phyloP scores from a whole-genome alignment of 176 grass and related monocot genomes.

The Lolium multiflorum region DNA sequence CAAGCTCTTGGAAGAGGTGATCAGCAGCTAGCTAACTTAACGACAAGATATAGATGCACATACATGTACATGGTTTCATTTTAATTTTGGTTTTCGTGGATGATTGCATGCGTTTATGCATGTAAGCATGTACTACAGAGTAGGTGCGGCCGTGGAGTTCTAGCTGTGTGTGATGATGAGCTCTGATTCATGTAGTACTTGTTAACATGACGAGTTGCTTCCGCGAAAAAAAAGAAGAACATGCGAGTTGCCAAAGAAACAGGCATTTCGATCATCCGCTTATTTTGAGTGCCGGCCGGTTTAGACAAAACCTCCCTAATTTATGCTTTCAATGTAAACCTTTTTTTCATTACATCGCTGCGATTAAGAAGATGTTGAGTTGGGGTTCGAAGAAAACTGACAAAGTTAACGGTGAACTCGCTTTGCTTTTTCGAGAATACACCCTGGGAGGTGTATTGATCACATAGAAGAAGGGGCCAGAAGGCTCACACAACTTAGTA shows the following conservation, averaged over 20 bases:
- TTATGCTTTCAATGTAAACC: too few relatives aligned
- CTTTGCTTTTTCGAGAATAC: too few relatives aligned
- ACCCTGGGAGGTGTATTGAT: too few relatives aligned
- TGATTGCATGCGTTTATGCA: not conserved
- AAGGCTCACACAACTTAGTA: too few relatives aligned
- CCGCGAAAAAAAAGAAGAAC: too few relatives aligned
- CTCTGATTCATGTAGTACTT: not conserved
- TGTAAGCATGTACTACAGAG: not conserved
- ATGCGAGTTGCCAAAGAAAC: not conserved
- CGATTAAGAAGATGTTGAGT: too few relatives aligned
- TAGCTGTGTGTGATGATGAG: conserved; percentile 14
- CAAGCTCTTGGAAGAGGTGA: conserved; percentile 96
- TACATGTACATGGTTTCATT: not conserved
- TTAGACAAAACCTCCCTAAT: not conserved
- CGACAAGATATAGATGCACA: not conserved
- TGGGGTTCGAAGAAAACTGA: too few relatives aligned
- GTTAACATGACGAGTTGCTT: conserved; percentile 26
- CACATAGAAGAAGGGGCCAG: too few relatives aligned
- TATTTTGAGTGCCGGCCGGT: not conserved
- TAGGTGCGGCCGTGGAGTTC: not conserved
- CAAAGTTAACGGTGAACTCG: too few relatives aligned
- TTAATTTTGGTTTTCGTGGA: not conserved
- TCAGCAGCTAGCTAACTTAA: conserved; percentile 9
- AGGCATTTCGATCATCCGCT: not conserved
- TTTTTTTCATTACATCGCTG: too few relatives aligned